Conservation (phyloP, 2,329 filamentous ascomycete genomes). For the Fusarium sp. region DNA sequence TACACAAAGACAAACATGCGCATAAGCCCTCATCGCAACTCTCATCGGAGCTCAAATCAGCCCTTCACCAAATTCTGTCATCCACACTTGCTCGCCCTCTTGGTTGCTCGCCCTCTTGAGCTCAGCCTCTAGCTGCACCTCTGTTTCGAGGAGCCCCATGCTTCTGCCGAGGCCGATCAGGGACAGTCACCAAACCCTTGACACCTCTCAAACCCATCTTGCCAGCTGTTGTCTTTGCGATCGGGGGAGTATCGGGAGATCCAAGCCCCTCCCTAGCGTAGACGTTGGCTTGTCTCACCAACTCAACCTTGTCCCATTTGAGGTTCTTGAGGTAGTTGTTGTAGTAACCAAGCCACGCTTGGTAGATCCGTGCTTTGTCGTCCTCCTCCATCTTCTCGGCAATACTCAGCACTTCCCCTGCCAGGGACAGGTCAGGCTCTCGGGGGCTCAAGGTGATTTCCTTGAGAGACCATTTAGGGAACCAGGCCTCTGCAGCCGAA, state of each 20-base stretch:
- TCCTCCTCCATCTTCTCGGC: constrained; percentile 57
- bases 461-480: constrained; percentile 62
- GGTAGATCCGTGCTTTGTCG: constrained; percentile 62
- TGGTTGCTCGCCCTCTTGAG: neutral
- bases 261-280: constrained; percentile 63
- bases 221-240: constrained; percentile 60
- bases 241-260: constrained; percentile 58
- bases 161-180: constrained; percentile 53
- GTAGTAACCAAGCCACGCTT: constrained; percentile 69
- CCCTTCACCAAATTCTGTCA: neutral
- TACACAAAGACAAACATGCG: neutral
- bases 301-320: constrained; percentile 55
- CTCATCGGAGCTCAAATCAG: neutral
- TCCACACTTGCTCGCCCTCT: neutral
- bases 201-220: constrained; percentile 70
- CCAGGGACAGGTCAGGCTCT: constrained; percentile 58
- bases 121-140: neutral
- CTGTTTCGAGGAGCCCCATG: constrained; percentile 23
- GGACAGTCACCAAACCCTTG: constrained; percentile 59
- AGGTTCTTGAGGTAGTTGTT: constrained; percentile 62
- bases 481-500: constrained; percentile 62
- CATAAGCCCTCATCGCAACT: neutral
- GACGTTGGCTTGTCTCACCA: constrained; percentile 64
- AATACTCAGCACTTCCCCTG: constrained; percentile 52
- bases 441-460: constrained; percentile 65